These are phyloP conservation scores for Ustilago vetiveriae DNA, from an alignment of 1,284 basidiomycete species.

Conservation along the genomic window DNA sequence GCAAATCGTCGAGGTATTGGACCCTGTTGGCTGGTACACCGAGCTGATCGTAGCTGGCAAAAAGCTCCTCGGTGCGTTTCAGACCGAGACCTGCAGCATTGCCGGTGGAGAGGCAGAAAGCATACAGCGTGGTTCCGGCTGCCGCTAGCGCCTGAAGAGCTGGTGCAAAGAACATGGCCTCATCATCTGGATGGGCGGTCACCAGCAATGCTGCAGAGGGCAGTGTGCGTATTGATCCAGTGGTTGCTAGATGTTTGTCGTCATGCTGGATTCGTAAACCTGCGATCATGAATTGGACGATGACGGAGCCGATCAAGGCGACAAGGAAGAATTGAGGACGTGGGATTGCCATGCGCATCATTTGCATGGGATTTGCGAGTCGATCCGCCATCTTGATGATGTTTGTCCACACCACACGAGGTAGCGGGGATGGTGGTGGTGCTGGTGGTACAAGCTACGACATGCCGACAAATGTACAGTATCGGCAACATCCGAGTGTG, in stretches of 20 bases:
- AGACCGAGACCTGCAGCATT: slow-evolving; percentile 83
- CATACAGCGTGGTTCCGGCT: slow-evolving; percentile 65
- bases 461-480: too few species aligned
- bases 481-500: too few species aligned
- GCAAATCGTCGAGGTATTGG: slow-evolving; percentile 77
- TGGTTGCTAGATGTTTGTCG: slow-evolving; percentile 5
- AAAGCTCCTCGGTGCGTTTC: slow-evolving; percentile 75
- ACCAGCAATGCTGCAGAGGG: slow-evolving; percentile 71
- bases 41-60: slow-evolving; percentile 70
- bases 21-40: slow-evolving; percentile 75
- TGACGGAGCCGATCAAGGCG: slow-evolving; percentile 24
- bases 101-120: slow-evolving; percentile 71
- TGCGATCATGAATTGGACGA: slow-evolving; percentile 35
- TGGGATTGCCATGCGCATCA: slow-evolving; percentile 38
- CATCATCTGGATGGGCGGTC: slow-evolving; percentile 90
- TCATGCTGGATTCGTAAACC: slow-evolving; percentile 19
- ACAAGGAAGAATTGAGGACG: slow-evolving; percentile 37
- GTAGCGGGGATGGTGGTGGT: neutral
- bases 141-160: slow-evolving; percentile 73
- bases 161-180: slow-evolving; percentile 90
- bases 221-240: slow-evolving; percentile 8
- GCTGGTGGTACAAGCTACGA: too few species aligned
- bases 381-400: slow-evolving; percentile 14
- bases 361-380: slow-evolving; percentile 10
- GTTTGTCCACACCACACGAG: neutral